phyloP scores from a whole-genome alignment of 352 stramenopile species.

The Pythium sukuiense region DNA sequence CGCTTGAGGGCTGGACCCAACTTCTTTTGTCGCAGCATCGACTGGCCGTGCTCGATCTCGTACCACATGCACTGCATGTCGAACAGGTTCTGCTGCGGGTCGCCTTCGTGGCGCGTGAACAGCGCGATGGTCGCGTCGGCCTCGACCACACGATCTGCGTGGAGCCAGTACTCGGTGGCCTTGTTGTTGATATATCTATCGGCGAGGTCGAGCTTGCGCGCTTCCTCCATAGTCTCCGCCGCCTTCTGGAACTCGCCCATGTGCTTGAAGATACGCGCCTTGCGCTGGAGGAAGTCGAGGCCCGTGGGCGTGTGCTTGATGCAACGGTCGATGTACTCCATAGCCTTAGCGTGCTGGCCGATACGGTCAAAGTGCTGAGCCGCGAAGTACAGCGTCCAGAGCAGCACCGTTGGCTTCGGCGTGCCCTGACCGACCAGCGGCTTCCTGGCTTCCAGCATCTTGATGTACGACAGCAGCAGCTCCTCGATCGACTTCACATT shows the following conservation, averaged over 20 bases:
- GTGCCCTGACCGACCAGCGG: constrained; percentile 45
- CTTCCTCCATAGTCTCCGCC: constrained; percentile 91
- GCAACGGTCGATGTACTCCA: constrained; percentile 92
- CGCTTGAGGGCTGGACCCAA: constrained; percentile 93
- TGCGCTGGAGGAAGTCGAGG: constrained; percentile 95
- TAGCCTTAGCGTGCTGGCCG: constrained; percentile 82
- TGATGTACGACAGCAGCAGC: constrained; percentile 81
- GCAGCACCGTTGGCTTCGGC: constrained; percentile 38
- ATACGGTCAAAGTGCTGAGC: constrained; percentile 92
- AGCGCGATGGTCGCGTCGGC: constrained; percentile 94
- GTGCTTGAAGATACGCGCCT: constrained; percentile 93
- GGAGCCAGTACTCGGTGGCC: constrained; percentile 96
- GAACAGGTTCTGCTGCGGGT: constrained; percentile 95
- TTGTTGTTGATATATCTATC: constrained; percentile 99
- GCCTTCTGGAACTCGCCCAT: constrained; percentile 90
- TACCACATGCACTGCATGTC: constrained; percentile 99
- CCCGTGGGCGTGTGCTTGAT: constrained; percentile 89
- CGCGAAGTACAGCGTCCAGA: constrained; percentile 93
- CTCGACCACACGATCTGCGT: constrained; percentile 90
- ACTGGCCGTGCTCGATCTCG: constrained; percentile 89
- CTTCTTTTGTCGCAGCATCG: constrained; percentile 60
- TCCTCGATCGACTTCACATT: constrained; percentile 68
- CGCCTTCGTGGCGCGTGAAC: constrained; percentile 96
- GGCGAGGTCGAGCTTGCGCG: constrained; percentile 93
- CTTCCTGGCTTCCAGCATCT: constrained; percentile 67